A percentile compares a stretch with the other conserved stretches of the same genome.
phyloP scores from a whole-genome alignment of 2,329 filamentous ascomycete genomes.

The Dactylonectria macrodidyma region DNA sequence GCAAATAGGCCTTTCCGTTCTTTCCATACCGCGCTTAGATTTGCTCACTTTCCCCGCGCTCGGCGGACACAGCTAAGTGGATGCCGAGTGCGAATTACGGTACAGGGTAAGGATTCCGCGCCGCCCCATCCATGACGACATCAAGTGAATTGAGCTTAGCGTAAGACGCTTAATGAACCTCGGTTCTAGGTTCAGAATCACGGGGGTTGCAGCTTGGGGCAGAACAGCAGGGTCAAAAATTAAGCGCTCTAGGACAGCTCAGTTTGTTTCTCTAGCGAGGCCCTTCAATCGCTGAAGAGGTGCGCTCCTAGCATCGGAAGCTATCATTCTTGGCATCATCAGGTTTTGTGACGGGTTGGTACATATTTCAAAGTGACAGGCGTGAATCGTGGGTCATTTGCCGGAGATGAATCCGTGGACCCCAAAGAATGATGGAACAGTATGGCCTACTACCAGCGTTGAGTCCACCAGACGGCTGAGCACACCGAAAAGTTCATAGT shows the following conservation, averaged over 20 bases:
- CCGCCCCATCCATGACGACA: not conserved
- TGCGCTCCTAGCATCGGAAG: not conserved
- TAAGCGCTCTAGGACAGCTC: not conserved
- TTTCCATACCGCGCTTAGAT: not conserved
- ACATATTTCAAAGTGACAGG: not conserved
- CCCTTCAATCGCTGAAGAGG: not conserved
- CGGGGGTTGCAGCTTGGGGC: not conserved
- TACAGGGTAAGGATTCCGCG: not conserved
- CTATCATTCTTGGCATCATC: not conserved
- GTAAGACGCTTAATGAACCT: not conserved
- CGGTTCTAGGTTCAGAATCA: not conserved
- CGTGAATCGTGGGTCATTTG: not conserved
- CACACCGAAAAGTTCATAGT: not conserved
- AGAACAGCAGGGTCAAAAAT: not conserved
- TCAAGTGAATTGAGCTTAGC: not conserved
- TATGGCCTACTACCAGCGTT: not conserved
- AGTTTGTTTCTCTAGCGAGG: not conserved
- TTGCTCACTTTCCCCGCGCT: not conserved
- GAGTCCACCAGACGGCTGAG: not conserved
- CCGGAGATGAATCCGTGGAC: not conserved
- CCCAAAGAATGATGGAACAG: not conserved
- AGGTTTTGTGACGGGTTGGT: not conserved
- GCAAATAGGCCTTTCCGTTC: not conserved
- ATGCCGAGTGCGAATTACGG: not conserved
- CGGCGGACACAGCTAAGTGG: not conserved